Evolutionary conservation across 2,329 filamentous ascomycete species (phyloP).

Genomic region (Sordariomycetes sp.): DNA sequence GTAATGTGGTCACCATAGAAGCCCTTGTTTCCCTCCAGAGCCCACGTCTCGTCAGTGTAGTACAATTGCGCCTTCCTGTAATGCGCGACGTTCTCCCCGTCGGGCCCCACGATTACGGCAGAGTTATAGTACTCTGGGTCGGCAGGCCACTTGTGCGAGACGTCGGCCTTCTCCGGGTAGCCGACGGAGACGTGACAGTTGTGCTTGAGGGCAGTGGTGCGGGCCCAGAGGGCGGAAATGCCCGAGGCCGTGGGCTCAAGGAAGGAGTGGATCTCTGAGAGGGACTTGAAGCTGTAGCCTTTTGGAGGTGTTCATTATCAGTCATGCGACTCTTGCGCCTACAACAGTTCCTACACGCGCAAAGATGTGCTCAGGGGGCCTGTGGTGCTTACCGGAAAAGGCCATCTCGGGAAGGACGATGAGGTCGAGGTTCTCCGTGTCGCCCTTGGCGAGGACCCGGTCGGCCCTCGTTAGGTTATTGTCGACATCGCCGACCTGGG

Average conservation of each 20-base stretch:
- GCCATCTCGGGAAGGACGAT: conserved; percentile 66
- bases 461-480: conserved; percentile 61
- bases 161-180: conserved; percentile 58
- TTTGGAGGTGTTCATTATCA: background rate
- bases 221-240: conserved; percentile 59
- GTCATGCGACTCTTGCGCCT: background rate
- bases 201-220: conserved; percentile 49
- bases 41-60: conserved; percentile 45
- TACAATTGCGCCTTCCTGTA: conserved; percentile 47
- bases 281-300: conserved; percentile 68
- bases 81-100: conserved; percentile 47
- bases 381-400: conserved; percentile 46
- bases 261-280: conserved; percentile 53
- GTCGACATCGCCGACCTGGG: conserved; percentile 54
- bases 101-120: conserved; percentile 35
- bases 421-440: conserved; percentile 46
- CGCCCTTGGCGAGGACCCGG: conserved; percentile 39
- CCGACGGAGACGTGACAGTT: conserved; percentile 57
- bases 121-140: conserved; percentile 42
- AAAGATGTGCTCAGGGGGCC: background rate
- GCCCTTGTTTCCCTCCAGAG: conserved; percentile 33
- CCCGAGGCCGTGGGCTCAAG: conserved; percentile 55
- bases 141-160: conserved; percentile 32
- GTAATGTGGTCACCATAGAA: conserved; percentile 33
- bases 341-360: background rate